Percentiles rank a stretch among this genome's conserved stretches.
Conservation (phyloP, 371 early-diverging fungal genomes). For the Lichtheimia corymbifera region DNA sequence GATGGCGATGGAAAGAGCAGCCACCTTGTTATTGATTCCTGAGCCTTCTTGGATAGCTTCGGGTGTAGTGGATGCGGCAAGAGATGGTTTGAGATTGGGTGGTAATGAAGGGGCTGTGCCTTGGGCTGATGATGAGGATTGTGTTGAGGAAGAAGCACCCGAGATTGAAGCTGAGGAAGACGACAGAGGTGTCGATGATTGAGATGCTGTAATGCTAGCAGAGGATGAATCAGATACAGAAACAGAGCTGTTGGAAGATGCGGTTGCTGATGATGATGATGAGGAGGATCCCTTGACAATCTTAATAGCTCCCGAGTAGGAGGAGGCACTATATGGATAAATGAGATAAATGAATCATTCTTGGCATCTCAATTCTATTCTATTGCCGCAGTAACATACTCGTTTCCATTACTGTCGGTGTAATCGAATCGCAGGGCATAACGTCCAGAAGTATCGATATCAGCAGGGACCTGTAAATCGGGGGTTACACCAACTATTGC, state of each 20-base stretch:
- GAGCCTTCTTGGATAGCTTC: not conserved
- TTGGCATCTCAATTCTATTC: not conserved
- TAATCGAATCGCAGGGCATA: slow-evolving; percentile 1
- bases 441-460: not conserved
- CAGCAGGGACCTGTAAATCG: not conserved
- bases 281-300: not conserved
- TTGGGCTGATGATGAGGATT: not conserved
- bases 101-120: not conserved
- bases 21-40: not conserved
- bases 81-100: slow-evolving; percentile 1
- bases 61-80: not conserved
- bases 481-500: not conserved
- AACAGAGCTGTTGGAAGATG: too few relatives aligned
- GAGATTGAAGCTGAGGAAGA: not conserved
- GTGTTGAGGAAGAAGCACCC: not conserved
- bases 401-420: not conserved
- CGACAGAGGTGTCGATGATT: too few relatives aligned
- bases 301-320: not conserved
- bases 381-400: not conserved
- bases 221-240: not conserved
- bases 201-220: not conserved
- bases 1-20: not conserved
- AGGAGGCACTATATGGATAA: not conserved
- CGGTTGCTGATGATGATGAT: not conserved
- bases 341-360: not conserved